Base-by-base conservation (phyloP, 305 asterid genomes). In the Fraxinus dipetala region DNA sequence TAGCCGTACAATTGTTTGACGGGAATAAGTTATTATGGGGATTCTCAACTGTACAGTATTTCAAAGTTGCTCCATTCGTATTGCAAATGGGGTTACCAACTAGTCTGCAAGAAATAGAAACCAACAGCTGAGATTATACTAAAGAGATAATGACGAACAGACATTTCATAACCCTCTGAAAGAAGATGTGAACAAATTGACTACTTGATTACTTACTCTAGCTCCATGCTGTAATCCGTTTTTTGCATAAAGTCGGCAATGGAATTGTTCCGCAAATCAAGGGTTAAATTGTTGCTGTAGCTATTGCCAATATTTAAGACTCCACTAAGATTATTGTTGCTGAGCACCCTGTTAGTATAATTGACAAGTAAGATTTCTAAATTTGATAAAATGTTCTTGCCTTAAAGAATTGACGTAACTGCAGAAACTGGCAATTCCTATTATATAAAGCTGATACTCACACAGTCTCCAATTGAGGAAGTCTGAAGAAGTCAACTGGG, bases 391-490 rank as follows among this genome's bases (percentile, higher is more conserved):
- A 69, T 4, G 24, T 13, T 69, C 30, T 26, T 65, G n/a, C 73
- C 73, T 65, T 22, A 3, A 10, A 26, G 18, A 6, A 65, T 65
- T 26, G 73, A 28, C 35, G 6, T 2, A 65, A 72, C 34, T 56
- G 43, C 38, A 54, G 56, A 83, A 35, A 31, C 13, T 35, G 34
- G 1, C 13, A 77, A 32, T 11, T 79, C 30, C 1, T 13, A 80
- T 7, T 28, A 80, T 78, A 54, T 79, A 40, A 4, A 59, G 20
- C 65, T 22, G 81, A 84, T 20, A 83, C 97, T 92, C 84, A 95
- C 98, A 93, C 78, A 11, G 92, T 89, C 89, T 95, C 90, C 84
- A 95, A 79, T 77, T 91, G 92, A 82, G 94, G 93, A 83, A 87
- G 92, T 83, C 80, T 38, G 86, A 95, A 93, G 75, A 91, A 78